These are phyloP conservation scores for Pelargonium exstipulatum DNA, from an alignment of 441 rosid species.

Conservation along the genomic window DNA sequence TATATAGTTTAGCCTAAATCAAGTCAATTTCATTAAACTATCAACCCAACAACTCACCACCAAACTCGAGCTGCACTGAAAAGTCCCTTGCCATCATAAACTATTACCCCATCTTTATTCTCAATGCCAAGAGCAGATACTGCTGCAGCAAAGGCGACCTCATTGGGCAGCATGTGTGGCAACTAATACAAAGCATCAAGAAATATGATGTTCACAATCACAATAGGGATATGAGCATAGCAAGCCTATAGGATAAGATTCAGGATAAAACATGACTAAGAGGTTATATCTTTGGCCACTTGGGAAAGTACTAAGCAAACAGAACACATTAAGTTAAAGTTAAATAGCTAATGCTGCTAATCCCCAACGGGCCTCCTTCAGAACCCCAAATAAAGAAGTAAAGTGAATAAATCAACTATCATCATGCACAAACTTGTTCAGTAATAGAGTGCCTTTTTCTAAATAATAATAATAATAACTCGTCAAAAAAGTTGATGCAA, in stretches of 20 bases:
- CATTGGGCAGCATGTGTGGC: constrained; percentile 94
- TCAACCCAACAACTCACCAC: constrained; percentile 59
- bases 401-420: no score
- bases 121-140: constrained; percentile 88
- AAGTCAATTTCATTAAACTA: constrained; percentile 3
- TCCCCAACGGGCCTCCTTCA: no score
- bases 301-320: background rate
- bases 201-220: background rate
- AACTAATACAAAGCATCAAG: constrained; percentile 41
- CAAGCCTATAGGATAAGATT: background rate
- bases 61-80: constrained; percentile 98
- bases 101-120: constrained; percentile 78
- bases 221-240: background rate
- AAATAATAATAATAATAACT: no score
- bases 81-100: constrained; percentile 94
- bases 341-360: no score
- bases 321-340: background rate
- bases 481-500: no score
- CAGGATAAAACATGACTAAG: no score
- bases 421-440: no score
- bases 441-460: no score
- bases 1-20: background rate
- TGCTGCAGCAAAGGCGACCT: constrained; percentile 93
- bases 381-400: no score
- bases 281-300: no score